Evolutionary conservation across 139 green algal genomes (phyloP), one percentile per base, ranked within the genome.

Genomic region (Chlamydomonas sp.): DNA sequence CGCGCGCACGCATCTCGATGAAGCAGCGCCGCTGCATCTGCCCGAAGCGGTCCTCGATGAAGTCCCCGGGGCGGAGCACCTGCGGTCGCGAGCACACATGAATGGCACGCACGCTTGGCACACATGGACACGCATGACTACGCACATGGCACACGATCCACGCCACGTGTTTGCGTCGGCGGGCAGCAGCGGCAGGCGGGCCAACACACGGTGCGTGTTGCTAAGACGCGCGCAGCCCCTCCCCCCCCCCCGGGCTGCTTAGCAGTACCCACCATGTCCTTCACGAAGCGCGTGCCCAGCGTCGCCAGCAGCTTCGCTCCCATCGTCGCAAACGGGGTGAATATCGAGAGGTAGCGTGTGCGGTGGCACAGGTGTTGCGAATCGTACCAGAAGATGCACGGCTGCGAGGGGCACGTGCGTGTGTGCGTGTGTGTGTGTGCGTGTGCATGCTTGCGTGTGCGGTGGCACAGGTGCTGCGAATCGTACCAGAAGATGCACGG

Each of bases 401-500:
- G 54, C 54, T 64, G 54, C 54, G n/a, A n/a, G n/a, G n/a, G n/a
- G n/a, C n/a, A n/a, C n/a, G n/a, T n/a, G n/a, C n/a, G n/a, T n/a
- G n/a, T n/a, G n/a, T n/a, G n/a, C n/a, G n/a, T n/a, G n/a, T n/a
- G n/a, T n/a, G n/a, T n/a, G n/a, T n/a, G n/a, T n/a, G n/a, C n/a
- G n/a, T n/a, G n/a, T n/a, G n/a, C n/a, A n/a, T n/a, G 16, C 24
- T 64, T 36, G 22, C 54, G 54, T 33, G 30, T 6, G 24, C 30
- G 24, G 26, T 36, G 54, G 16, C 54, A 64, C 54, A 64, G 54
- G 54, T 64, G 54, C 26, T 64, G 54, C 16, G 54, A 64, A 26
- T 64, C 54, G 34, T 36, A 64, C 54, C 54, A 64, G 54, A 64
- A 64, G 54, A 64, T 64, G 54, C 54, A 64, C 30, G 54, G 54